phyloP scores from a whole-genome alignment of 805 yeast genomes.

The Candida mattraensis region DNA sequence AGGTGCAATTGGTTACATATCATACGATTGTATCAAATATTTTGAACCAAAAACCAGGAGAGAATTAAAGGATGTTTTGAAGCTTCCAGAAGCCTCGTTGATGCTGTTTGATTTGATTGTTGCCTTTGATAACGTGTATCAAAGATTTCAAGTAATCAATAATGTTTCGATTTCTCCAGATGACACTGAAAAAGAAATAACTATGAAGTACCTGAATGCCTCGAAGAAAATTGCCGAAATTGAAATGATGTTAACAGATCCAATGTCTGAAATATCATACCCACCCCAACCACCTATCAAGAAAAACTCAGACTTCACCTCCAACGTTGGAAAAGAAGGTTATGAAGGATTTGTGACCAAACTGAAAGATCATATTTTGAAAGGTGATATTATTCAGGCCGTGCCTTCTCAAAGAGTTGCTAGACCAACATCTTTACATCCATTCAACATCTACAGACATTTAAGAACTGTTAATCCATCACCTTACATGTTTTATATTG shows the following conservation, averaged over 20 bases:
- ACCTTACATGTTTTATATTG: slow-evolving; percentile 93
- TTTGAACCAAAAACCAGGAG: slow-evolving; percentile 90
- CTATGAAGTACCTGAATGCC: slow-evolving; percentile 53
- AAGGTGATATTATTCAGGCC: slow-evolving; percentile 95
- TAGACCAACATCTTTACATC: slow-evolving; percentile 92
- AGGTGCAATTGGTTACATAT: slow-evolving; percentile 94
- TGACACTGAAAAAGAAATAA: slow-evolving; percentile 35
- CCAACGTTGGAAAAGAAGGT: slow-evolving; percentile 93
- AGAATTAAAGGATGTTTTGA: slow-evolving; percentile 70
- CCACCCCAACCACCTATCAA: slow-evolving; percentile 78
- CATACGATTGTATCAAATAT: slow-evolving; percentile 95
- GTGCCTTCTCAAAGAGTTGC: slow-evolving; percentile 98
- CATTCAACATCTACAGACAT: slow-evolving; percentile 94
- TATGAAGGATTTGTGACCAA: slow-evolving; percentile 78
- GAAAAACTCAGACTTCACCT: slow-evolving; percentile 66
- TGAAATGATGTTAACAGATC: slow-evolving; percentile 48
- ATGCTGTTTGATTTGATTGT: slow-evolving; percentile 90
- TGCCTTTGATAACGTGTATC: slow-evolving; percentile 93
- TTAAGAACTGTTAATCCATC: slow-evolving; percentile 95
- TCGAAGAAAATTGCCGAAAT: slow-evolving; percentile 56
- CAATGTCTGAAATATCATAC: slow-evolving; percentile 45
- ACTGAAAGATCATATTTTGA: slow-evolving; percentile 76
- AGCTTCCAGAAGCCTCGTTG: slow-evolving; percentile 87
- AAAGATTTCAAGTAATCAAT: slow-evolving; percentile 85
- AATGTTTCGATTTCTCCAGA: slow-evolving; percentile 55